Percentiles rank a stretch among this genome's conserved stretches.
Evolutionary conservation across 768 basidiomycete genomes (phyloP).

Genomic region (Phanerochaete carnosa): DNA sequence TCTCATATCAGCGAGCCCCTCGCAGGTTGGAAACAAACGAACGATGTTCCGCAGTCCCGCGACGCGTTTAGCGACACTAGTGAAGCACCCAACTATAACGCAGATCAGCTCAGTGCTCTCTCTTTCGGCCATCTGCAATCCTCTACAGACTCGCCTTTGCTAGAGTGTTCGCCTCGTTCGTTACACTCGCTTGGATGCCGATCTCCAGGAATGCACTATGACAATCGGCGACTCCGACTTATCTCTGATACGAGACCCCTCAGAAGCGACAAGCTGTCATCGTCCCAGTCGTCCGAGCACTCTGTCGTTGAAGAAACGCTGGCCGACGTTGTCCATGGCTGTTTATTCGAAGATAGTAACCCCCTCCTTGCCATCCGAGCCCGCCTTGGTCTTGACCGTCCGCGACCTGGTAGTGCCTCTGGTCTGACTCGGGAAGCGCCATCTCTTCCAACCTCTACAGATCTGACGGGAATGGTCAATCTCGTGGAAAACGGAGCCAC

Average conservation of each 20-base stretch:
- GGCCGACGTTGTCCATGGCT: conserved; percentile 14
- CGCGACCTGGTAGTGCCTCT: not conserved
- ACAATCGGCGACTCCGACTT: not conserved
- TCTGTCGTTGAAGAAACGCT: conserved; percentile 4
- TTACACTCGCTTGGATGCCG: not conserved
- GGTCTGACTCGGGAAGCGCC: not conserved
- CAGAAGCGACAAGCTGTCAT: too few relatives aligned
- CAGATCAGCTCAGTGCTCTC: not conserved
- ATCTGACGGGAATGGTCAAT: not conserved
- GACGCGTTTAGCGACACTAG: too few relatives aligned
- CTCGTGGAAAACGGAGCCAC: too few relatives aligned
- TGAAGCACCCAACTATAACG: too few relatives aligned
- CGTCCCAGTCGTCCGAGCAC: not conserved
- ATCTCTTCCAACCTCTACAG: not conserved
- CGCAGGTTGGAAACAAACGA: too few relatives aligned
- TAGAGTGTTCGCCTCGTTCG: not conserved
- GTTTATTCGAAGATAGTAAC: conserved; percentile 20
- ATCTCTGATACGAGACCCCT: too few relatives aligned
- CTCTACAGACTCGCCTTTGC: not conserved
- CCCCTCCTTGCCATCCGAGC: conserved; percentile 16
- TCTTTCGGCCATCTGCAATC: not conserved
- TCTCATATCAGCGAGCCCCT: too few relatives aligned
- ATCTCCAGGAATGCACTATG: not conserved
- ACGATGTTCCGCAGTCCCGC: too few relatives aligned
- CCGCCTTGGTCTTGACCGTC: not conserved